Base-by-base conservation (phyloP, 805 yeast genomes). In the Candida xyloterini region DNA sequence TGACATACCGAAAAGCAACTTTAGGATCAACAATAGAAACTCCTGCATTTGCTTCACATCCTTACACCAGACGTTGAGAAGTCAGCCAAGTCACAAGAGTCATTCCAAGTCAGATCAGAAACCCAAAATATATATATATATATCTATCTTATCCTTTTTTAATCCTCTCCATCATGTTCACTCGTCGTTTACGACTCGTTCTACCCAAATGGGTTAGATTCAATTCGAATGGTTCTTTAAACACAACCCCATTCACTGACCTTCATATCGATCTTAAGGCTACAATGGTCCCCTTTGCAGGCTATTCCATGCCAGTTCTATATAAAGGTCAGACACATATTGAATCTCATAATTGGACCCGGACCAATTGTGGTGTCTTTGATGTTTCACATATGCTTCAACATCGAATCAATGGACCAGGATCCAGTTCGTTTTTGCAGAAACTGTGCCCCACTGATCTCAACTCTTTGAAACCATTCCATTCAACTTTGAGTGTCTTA, bases 341-440 rank as follows among this genome's bases (percentile, higher is more conserved):
- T 28, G 95, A 89, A 46, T 89, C 97, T 1, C 99, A 93, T 67
- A 76, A 83, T 38, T 93, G 98, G 98, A 95, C 91, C 0, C 78
- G 99, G 61, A 56, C 68, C 15, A 76, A 85, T 46, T 89, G 90
- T 26, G 99, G 99, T 6, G 68, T 93, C 35, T 93, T 93, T 56
- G 99, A 93, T 60, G 99, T 93, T 36, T 86, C 96, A 39, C 99
- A 93, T 64, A 93, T 93, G 99, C 74, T 91, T 35, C 99, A 93
- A 68, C 97, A 95, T 62, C 74, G 70, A 30, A 62, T 93, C 44
- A 58, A 63, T 2, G 99, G 99, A 11, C 64, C 74, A 1, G 83
- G 76, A 28, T 76, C 95, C 1, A 66, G 78, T 5, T 68, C 68
- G 4, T 79, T 91, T 40, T 69, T 93, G 48, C 84, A 93, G 60